Evolutionary conservation across 2,329 filamentous ascomycete species (phyloP), one percentile per base, ranked within the genome.

Genomic region (Pseudodiploospora longispora): DNA sequence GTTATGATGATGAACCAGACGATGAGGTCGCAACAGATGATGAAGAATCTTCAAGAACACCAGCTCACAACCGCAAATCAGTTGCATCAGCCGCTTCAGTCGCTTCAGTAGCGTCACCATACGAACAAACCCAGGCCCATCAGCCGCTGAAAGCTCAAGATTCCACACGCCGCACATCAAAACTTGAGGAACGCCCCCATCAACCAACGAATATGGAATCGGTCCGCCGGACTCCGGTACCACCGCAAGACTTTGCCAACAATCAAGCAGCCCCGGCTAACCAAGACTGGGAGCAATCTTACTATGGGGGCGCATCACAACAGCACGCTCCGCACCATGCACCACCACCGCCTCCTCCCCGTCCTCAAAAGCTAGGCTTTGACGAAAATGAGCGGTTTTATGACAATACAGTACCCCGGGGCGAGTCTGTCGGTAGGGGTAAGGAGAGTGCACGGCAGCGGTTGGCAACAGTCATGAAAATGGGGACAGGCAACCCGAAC

Each of bases 401-500:
- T 29, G 60, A 65, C 10, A 37, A 52, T 3, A 45, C 50, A 19
- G 19, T 19, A 36, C 51, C 60, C 4, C 46, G 53, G 10, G 41
- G 29, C 4, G 55, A 55, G 31, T 47, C 51, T 3, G 37, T 44
- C 1, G 52, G 53, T 6, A 46, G 49, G 9, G 48, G 52, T 1
- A 56, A 57, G 42, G 61, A 65, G 36, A 59, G 61, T 27, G 56
- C 61, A 7, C 50, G 62, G 43, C 57, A 63, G 47, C 54, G 59
- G 46, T 47, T 65, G 45, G 60, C 59, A 10, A 58, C 55, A 39
- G 58, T 59, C 4, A 63, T 64, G 61, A 58, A 59, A 43, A 52
- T 59, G 40, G 57, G 55, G 29, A 82, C 87, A 61, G 88, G 87
- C 30, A 40, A 29, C 3, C 30, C 36, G 37, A 30, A 27, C n/a